A percentile compares a stretch with the other conserved stretches of the same genome.
Evolutionary conservation across 176 grass and related monocot species (phyloP).

Genomic region (Miscanthus lutarioriparius): DNA sequence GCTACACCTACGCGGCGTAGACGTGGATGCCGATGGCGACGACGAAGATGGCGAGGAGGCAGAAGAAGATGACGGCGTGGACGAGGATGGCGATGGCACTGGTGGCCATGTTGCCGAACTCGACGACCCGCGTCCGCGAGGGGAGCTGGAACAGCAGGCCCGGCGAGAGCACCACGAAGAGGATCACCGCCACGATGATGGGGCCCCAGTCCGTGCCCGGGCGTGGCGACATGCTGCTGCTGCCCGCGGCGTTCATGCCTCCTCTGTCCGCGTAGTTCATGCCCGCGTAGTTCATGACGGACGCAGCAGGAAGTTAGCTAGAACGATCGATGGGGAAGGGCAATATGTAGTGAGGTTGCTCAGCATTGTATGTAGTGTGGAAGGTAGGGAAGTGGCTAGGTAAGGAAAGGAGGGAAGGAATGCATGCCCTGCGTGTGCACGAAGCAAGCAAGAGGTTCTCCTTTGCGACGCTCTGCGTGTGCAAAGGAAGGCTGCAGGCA

Average conservation of each 20-base stretch:
- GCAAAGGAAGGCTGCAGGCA: constrained; percentile 38
- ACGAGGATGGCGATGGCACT: constrained; percentile 80
- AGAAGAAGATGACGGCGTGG: constrained; percentile 85
- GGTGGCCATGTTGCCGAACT: constrained; percentile 87
- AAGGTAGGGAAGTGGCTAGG: neutral
- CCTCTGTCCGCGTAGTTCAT: neutral
- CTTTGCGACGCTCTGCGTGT: too few species aligned
- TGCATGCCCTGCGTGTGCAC: constrained; percentile 64
- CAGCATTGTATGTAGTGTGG: neutral
- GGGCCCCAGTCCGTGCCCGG: constrained; percentile 78
- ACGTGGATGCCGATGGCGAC: constrained; percentile 77
- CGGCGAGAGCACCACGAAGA: constrained; percentile 79
- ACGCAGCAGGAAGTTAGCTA: neutral
- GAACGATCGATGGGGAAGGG: neutral
- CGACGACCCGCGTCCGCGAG: constrained; percentile 59
- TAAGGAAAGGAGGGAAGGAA: constrained; percentile 42
- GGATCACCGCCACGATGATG: constrained; percentile 83
- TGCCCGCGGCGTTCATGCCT: neutral
- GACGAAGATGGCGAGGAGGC: constrained; percentile 75
- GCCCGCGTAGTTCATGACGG: too few species aligned
- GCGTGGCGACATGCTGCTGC: neutral
- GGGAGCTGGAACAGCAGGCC: constrained; percentile 86
- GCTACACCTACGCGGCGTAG: constrained; percentile 51
- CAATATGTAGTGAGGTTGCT: constrained; percentile 53
- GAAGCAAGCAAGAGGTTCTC: neutral